Percentiles rank a stretch among this genome's conserved stretches.
Conservation (phyloP, 108 stramenopile genomes). For the Seminavis robusta region DNA sequence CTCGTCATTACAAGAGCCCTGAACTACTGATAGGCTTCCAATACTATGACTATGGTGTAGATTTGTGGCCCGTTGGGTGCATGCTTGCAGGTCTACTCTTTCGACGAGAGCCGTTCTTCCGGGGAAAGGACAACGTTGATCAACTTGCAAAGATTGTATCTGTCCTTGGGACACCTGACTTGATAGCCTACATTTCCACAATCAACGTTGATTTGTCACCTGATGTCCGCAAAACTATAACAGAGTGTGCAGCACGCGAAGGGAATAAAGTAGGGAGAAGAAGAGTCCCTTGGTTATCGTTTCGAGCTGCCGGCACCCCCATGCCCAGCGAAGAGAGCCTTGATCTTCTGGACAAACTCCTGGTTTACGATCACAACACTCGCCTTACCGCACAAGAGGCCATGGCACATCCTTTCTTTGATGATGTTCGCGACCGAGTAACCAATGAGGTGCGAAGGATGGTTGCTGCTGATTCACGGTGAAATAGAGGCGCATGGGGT, state of each 20-base stretch:
- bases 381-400: conserved; percentile 82
- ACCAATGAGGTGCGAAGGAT: conserved; percentile 32
- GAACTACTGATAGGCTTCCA: conserved; percentile 83
- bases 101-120: conserved; percentile 79
- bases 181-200: conserved; percentile 49
- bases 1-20: conserved; percentile 90
- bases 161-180: conserved; percentile 69
- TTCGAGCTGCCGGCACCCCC: conserved; percentile 5
- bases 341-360: conserved; percentile 69
- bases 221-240: background rate
- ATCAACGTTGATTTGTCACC: conserved; percentile 4
- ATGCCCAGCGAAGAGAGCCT: conserved; percentile 33
- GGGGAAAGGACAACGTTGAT: conserved; percentile 79
- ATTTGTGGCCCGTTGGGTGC: conserved; percentile 87
- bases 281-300: conserved; percentile 33
- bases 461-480: too few relatives aligned
- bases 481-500: too few relatives aligned
- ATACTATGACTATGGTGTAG: conserved; percentile 78
- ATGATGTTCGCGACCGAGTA: conserved; percentile 64
- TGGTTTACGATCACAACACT: conserved; percentile 79
- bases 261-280: conserved; percentile 16
- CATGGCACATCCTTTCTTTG: conserved; percentile 82
- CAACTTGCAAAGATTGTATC: conserved; percentile 75
- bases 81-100: conserved; percentile 78
- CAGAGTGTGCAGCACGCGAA: background rate